Evolutionary conservation across 192 early-diverging fungal genomes (phyloP).

Genomic region (Coemansia sp.): DNA sequence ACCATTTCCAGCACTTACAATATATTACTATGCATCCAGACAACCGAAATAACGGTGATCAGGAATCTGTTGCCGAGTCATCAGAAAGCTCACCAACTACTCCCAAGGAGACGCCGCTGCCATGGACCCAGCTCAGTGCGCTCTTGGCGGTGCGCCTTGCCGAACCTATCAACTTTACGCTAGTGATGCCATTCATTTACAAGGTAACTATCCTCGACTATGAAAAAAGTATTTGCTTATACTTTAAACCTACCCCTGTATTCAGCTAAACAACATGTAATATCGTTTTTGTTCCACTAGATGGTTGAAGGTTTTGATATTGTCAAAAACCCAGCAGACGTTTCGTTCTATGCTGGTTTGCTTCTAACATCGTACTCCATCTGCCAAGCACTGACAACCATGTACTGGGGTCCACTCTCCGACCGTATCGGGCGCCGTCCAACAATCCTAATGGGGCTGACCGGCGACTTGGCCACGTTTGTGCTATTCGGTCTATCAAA

Average conservation of each 20-base stretch:
- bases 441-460: slow-evolving; percentile 66
- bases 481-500: slow-evolving; percentile 70
- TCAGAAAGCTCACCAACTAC: not conserved
- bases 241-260: no score
- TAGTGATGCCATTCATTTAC: slow-evolving; percentile 58
- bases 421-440: slow-evolving; percentile 79
- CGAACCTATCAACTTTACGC: slow-evolving; percentile 69
- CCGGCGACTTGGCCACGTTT: slow-evolving; percentile 67
- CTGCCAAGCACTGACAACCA: slow-evolving; percentile 47
- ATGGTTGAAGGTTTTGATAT: slow-evolving; percentile 43
- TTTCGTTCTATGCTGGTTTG: slow-evolving; percentile 70
- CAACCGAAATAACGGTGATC: not conserved
- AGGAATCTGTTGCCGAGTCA: not conserved
- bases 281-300: no score
- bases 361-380: slow-evolving; percentile 51
- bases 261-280: no score
- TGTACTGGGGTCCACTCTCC: slow-evolving; percentile 67
- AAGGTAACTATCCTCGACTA: not conserved
- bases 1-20: no score
- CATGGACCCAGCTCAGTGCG: slow-evolving; percentile 24
- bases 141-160: slow-evolving; percentile 40
- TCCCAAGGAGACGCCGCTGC: slow-evolving; percentile 28
- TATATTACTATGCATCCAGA: not conserved
- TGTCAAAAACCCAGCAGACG: slow-evolving; percentile 63
- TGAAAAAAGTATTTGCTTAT: no score